A percentile compares a stretch with the other conserved stretches of the same genome.
Conservation (phyloP, 73 alveolate species). For the Effrenium voratum region DNA sequence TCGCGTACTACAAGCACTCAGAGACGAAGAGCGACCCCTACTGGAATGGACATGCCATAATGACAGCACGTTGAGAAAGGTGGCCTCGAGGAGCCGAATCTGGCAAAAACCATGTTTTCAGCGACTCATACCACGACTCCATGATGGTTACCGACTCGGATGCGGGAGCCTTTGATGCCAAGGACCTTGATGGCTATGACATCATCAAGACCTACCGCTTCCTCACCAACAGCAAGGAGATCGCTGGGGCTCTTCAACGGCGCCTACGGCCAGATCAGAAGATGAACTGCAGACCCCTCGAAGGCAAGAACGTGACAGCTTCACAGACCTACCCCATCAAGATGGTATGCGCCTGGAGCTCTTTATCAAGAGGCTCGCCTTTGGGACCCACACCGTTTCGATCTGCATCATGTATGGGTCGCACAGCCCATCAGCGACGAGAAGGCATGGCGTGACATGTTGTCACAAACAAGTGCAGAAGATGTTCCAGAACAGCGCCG, state of each 20-base stretch:
- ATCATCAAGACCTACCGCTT: neutral
- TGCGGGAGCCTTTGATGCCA: neutral
- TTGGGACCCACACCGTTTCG: neutral
- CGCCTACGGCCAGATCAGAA: neutral
- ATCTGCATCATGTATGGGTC: neutral
- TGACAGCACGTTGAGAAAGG: too few species aligned
- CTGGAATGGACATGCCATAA: too few species aligned
- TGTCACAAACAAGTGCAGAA: neutral
- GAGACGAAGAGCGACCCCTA: neutral
- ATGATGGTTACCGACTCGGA: neutral
- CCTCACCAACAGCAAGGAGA: neutral
- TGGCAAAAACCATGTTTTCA: neutral
- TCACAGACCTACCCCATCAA: conserved; percentile 29
- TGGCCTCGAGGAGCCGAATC: too few species aligned
- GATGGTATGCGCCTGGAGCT: neutral
- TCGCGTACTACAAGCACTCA: neutral
- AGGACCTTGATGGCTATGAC: neutral
- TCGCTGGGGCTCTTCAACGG: neutral
- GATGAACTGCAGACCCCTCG: neutral
- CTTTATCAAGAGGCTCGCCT: neutral
- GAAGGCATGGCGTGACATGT: neutral
- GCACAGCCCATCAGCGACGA: neutral
- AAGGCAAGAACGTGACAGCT: neutral
- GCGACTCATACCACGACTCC: neutral
- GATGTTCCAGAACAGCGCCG: neutral